Evolutionary conservation across 2,329 filamentous ascomycete genomes (phyloP).

Genomic region (Diplodia mutila): DNA sequence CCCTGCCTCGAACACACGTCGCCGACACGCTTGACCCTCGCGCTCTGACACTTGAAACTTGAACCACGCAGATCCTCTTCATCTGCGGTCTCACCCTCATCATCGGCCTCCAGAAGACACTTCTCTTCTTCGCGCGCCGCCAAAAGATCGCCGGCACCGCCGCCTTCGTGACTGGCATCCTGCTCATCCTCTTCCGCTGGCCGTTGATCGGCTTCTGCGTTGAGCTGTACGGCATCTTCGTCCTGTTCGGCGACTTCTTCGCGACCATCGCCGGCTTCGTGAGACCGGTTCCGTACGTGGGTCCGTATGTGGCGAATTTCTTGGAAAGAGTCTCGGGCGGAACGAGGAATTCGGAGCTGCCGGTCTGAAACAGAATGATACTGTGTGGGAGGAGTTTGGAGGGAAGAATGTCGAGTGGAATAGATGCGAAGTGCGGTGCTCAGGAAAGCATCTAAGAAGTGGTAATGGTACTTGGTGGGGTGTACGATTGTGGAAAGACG

Average conservation of each 20-base stretch:
- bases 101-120: constrained; percentile 88
- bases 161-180: constrained; percentile 81
- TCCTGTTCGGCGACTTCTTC: constrained; percentile 95
- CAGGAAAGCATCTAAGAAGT: not conserved
- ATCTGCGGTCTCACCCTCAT: constrained; percentile 94
- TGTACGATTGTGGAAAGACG: not conserved
- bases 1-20: not conserved
- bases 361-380: constrained; percentile 59
- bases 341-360: constrained; percentile 74
- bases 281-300: constrained; percentile 80
- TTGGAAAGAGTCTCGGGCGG: constrained; percentile 73
- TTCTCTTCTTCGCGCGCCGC: constrained; percentile 89
- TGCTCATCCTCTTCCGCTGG: constrained; percentile 87
- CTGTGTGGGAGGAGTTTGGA: not conserved
- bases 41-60: not conserved
- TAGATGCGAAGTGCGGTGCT: not conserved
- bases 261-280: constrained; percentile 90
- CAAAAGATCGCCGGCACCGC: constrained; percentile 92
- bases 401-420: not conserved
- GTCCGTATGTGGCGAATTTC: constrained; percentile 77
- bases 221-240: constrained; percentile 89
- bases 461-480: not conserved
- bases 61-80: constrained; percentile 78
- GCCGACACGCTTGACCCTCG: not conserved
- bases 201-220: constrained; percentile 87